A percentile compares a stretch with the other conserved stretches of the same genome.
phyloP scores from a whole-genome alignment of 2,329 filamentous ascomycete species.

The Fusarium subglutinans region DNA sequence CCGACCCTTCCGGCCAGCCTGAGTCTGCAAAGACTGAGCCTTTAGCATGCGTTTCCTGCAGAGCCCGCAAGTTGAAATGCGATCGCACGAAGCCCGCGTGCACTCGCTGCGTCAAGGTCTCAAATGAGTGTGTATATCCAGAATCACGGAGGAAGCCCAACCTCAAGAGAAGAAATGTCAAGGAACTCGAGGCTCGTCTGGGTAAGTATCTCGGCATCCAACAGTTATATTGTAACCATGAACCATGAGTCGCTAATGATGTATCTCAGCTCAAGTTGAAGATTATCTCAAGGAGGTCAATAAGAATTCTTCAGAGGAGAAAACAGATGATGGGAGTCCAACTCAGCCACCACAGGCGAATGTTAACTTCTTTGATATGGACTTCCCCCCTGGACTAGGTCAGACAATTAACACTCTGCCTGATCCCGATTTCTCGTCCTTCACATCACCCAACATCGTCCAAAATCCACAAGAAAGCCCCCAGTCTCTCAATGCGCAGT shows the following conservation, averaged over 20 bases:
- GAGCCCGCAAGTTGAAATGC: constrained; percentile 86
- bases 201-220: constrained; percentile 70
- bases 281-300: constrained; percentile 76
- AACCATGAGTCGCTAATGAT: constrained; percentile 11
- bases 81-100: constrained; percentile 84
- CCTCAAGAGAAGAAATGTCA: constrained; percentile 89
- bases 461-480: constrained; percentile 11
- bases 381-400: constrained; percentile 9
- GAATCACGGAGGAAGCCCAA: constrained; percentile 89
- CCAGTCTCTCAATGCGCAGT: constrained; percentile 44
- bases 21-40: constrained; percentile 48
- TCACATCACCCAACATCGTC: constrained; percentile 22
- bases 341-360: constrained; percentile 25
- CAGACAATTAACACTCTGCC: not conserved
- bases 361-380: constrained; percentile 10
- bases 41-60: constrained; percentile 85
- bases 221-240: constrained; percentile 27
- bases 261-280: constrained; percentile 77
- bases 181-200: constrained; percentile 86
- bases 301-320: constrained; percentile 42
- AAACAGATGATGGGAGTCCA: constrained; percentile 41
- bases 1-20: constrained; percentile 29
- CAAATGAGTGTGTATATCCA: constrained; percentile 85
- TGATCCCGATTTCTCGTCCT: constrained; percentile 20
- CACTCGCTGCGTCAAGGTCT: constrained; percentile 78